Evolutionary conservation across 2,329 filamentous ascomycete genomes (phyloP), one percentile per base, ranked within the genome.

Genomic region (Dothideomycetes sp.): DNA sequence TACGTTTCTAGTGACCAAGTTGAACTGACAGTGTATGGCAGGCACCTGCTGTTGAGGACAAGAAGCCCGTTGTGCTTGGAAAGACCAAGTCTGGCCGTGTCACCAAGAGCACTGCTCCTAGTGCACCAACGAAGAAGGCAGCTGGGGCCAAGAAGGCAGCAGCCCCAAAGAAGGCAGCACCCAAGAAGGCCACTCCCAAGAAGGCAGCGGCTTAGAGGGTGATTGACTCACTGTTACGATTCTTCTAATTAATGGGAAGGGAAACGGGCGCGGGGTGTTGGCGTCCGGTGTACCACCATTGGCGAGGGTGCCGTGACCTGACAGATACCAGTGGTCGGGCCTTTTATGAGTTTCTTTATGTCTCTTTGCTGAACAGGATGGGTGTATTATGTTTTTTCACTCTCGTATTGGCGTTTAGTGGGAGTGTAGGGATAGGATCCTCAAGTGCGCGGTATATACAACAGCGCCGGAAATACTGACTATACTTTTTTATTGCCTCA

Each of bases 51-150:
- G 68, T 81, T 36, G 72, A 79, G 42, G 79, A 85, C 50, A 79
- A 81, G 64, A 70, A 77, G 47, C 55, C 65, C 16, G 77, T 79
- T 54, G 71, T 81, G 36, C 65, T 87, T 38, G 75, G 73, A 60
- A 88, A 84, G 76, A 88, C 85, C 61, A 91, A 91, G 76, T 80
- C 84, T 39, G 85, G 86, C 36, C 81, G 86, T 51, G 81, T 93
- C 53, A 77, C 81, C 53, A 93, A 91, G 77, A 68, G 72, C 17
- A 66, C 70, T 29, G 64, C 68, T 42, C 69, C 69, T 36, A 41
- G 47, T 27, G 46, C 48, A 12, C 37, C 45, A 29, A 53, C 53
- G 47, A 52, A 54, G 45, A 68, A 69, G 58, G 58, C 62, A 8
- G 54, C 61, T 4, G 53, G 68, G 10, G 41, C 52, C 17, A 58